Evolutionary conservation across 2,329 filamentous ascomycete species (phyloP), one percentile per base, ranked within the genome.

Genomic region (Alternaria triticina): DNA sequence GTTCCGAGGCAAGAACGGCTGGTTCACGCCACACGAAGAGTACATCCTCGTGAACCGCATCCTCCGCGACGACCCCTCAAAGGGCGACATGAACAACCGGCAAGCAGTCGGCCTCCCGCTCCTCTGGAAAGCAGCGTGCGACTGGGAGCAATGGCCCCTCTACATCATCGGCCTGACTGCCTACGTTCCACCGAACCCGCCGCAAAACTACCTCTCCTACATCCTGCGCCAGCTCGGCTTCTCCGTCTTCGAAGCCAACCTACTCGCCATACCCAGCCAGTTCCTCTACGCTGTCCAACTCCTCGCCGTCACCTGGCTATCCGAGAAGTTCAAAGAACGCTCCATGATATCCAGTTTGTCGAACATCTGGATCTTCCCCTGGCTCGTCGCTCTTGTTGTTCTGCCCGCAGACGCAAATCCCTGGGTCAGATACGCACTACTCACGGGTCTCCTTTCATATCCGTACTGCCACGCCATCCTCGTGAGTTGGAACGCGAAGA

Each of bases 1-100:
- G 84, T 87, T 86, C 70, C 83, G 87, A 11, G 72, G 74, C 8
- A 86, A 86, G 11, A 84, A 86, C 57, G 88, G 88, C 1, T 90
- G 87, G 86, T 90, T 90, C 74, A 85, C 71, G 3, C 86, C 89
- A 47, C 83, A 83, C 3, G 88, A 83, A 3, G 88, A 90, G 69
- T 81, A 82, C 55, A 90, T 90, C 68, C 84, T 90, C 64, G 86
- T 90, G 25, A 90, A 89, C 67, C 81, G 88, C 1, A 80, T 87
- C 10, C 79, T 89, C 1, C 85, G 88, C 1, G 88, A 90, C 47
- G 88, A 74, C 47, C 84, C 84, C 0, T 82, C 81, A 51, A 88
- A 88, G 66, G 85, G 85, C 20, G 82, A 82, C 65, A 87, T 88
- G 86, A 85, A 78, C 65, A 78, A 78, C 61, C 68, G 59, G 4